Evolutionary conservation across 1,139 yeast species (phyloP).

Genomic region (Geotrichum klebahnii): DNA sequence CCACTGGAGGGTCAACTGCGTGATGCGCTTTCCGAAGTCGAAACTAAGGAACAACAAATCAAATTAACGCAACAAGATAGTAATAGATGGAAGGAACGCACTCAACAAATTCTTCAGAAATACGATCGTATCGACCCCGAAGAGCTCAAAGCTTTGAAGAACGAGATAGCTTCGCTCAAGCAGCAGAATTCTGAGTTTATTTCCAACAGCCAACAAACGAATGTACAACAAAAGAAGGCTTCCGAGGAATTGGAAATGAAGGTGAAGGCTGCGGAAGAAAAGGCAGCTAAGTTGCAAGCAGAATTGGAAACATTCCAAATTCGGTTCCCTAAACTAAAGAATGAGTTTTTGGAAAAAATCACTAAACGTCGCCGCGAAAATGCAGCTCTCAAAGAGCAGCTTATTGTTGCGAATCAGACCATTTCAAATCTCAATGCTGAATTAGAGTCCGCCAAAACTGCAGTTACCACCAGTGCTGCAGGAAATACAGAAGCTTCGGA

Average conservation of each 20-base stretch:
- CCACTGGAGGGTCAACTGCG: slow-evolving; percentile 41
- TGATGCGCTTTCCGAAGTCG: slow-evolving; percentile 41
- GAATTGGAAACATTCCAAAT: slow-evolving; percentile 24
- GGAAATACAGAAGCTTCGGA: slow-evolving; percentile 4
- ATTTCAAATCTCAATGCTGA: slow-evolving; percentile 24
- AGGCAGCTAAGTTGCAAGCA: slow-evolving; percentile 1
- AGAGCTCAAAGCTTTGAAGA: slow-evolving; percentile 41
- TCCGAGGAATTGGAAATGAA: slow-evolving; percentile 16
- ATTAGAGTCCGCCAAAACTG: slow-evolving; percentile 27
- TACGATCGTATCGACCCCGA: slow-evolving; percentile 50
- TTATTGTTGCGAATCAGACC: slow-evolving; percentile 23
- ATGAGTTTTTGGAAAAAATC: slow-evolving; percentile 36
- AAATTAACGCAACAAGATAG: slow-evolving; percentile 44
- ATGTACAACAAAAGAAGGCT: slow-evolving; percentile 3
- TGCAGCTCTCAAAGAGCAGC: slow-evolving; percentile 27
- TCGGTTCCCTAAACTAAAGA: slow-evolving; percentile 30
- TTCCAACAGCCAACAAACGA: slow-evolving; percentile 1
- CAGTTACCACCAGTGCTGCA: slow-evolving; percentile 30
- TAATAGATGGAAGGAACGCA: slow-evolving; percentile 51
- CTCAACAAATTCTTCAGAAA: slow-evolving; percentile 47
- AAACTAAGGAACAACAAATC: slow-evolving; percentile 44
- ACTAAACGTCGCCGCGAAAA: slow-evolving; percentile 30
- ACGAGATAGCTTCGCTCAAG: slow-evolving; percentile 38
- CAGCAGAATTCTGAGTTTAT: slow-evolving; percentile 23
- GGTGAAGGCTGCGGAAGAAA: slow-evolving; percentile 17